phyloP scores from a whole-genome alignment of 345 rosid species.

The Ceriops decandra region DNA sequence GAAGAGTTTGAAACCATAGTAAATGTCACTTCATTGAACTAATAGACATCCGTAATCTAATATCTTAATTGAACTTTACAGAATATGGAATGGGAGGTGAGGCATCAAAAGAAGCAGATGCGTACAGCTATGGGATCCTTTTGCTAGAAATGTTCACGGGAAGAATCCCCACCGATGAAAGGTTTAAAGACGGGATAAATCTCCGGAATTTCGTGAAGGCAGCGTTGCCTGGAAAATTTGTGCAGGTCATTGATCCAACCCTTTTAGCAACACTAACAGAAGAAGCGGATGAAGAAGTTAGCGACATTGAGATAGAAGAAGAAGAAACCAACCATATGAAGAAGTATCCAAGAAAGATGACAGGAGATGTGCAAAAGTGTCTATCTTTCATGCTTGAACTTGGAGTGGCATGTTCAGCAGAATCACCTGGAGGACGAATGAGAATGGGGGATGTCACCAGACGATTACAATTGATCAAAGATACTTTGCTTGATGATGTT shows the following conservation, averaged over 20 bases:
- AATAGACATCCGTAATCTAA: no score
- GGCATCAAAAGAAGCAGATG: conserved; percentile 9
- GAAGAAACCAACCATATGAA: neutral
- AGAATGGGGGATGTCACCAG: neutral
- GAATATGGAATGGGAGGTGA: conserved; percentile 10
- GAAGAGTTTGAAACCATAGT: no score
- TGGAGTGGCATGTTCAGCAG: neutral
- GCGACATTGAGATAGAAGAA: neutral
- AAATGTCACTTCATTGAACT: no score
- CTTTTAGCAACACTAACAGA: neutral
- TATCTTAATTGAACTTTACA: neutral
- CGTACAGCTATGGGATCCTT: conserved; percentile 19
- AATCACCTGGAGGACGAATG: conserved; percentile 1
- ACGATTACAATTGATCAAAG: neutral
- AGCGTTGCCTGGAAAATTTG: neutral
- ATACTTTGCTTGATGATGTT: neutral
- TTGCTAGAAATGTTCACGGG: conserved; percentile 12
- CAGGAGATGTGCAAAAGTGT: neutral
- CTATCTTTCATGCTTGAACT: neutral
- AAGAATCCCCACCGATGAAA: neutral
- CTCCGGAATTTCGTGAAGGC: neutral
- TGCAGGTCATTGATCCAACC: neutral
- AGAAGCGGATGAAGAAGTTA: neutral
- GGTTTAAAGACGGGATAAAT: neutral
- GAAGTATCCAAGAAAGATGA: neutral